Evolutionary conservation across 305 asterid genomes (phyloP).

Genomic region (Withania somnifera): DNA sequence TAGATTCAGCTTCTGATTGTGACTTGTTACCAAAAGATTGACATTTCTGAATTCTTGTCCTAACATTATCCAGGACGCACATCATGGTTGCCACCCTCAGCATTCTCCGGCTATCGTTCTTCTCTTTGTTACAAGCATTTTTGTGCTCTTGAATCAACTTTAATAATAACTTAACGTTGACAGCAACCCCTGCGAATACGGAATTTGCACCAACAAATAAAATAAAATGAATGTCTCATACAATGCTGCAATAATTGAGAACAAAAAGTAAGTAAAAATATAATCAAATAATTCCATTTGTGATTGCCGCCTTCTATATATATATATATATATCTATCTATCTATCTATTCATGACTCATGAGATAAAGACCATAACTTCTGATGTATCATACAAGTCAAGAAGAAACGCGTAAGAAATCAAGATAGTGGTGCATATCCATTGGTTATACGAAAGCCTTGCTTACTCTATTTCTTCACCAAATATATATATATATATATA

Average conservation of each 20-base stretch:
- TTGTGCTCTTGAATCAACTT: conserved; percentile 78
- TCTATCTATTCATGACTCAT: no score
- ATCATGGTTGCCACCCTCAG: conserved; percentile 93
- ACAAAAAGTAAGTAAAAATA: not conserved
- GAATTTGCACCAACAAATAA: not conserved
- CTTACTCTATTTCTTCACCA: not conserved
- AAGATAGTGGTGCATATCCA: not conserved
- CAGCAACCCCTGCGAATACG: conserved; percentile 59
- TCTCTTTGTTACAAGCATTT: conserved; percentile 51
- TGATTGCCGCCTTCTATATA: not conserved
- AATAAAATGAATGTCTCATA: not conserved
- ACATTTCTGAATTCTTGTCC: conserved; percentile 54
- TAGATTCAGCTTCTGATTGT: conserved; percentile 12
- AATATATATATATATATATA: no score
- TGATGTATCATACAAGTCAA: not conserved
- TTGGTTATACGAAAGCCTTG: not conserved
- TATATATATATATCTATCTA: no score
- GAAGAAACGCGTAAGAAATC: not conserved
- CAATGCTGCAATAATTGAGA: not conserved
- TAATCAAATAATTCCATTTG: not conserved
- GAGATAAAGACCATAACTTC: not conserved
- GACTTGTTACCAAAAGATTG: conserved; percentile 54
- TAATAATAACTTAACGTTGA: conserved; percentile 57
- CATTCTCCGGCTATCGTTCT: conserved; percentile 60
- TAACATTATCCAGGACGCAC: conserved; percentile 62